These are phyloP conservation scores for Epichloe aotearoae DNA, from an alignment of 2,329 filamentous ascomycete genomes.

Conservation along the genomic window DNA sequence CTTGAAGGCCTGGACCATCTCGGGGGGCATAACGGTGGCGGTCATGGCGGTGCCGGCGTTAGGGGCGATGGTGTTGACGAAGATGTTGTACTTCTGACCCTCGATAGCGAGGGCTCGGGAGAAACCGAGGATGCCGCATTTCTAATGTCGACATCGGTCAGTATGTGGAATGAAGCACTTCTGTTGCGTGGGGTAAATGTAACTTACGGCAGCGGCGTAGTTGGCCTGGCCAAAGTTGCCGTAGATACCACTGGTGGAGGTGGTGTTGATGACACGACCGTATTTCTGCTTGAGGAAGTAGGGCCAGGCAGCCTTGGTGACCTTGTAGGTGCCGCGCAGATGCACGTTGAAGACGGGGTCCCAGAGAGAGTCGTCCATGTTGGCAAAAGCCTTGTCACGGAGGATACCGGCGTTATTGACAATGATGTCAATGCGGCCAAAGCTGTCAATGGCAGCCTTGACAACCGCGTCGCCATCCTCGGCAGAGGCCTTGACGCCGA, in stretches of 20 bases:
- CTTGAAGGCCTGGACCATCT: conserved; percentile 98
- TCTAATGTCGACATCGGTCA: conserved; percentile 31
- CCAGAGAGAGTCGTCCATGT: conserved; percentile 95
- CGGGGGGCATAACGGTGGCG: conserved; percentile 89
- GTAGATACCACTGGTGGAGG: conserved; percentile 93
- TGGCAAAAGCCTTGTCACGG: conserved; percentile 91
- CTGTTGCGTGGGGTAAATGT: too few species aligned
- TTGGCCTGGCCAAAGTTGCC: conserved; percentile 99
- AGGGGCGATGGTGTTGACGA: conserved; percentile 93
- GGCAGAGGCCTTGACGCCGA: conserved; percentile 84
- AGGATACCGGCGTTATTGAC: conserved; percentile 98
- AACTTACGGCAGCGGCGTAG: conserved; percentile 73
- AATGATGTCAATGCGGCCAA: conserved; percentile 84
- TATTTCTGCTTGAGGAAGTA: conserved; percentile 98
- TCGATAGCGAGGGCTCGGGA: conserved; percentile 86
- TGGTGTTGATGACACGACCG: conserved; percentile 91
- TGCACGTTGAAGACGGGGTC: conserved; percentile 87
- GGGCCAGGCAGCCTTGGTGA: conserved; percentile 94
- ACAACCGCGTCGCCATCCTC: conserved; percentile 86
- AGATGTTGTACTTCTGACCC: conserved; percentile 95
- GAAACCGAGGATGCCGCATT: conserved; percentile 88
- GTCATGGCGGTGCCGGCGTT: conserved; percentile 97
- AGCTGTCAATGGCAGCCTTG: conserved; percentile 85
- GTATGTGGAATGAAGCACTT: neutral
- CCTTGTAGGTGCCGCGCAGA: conserved; percentile 87